Conservation (phyloP, 1,284 basidiomycete species). For the Heterobasidion irregulare region DNA sequence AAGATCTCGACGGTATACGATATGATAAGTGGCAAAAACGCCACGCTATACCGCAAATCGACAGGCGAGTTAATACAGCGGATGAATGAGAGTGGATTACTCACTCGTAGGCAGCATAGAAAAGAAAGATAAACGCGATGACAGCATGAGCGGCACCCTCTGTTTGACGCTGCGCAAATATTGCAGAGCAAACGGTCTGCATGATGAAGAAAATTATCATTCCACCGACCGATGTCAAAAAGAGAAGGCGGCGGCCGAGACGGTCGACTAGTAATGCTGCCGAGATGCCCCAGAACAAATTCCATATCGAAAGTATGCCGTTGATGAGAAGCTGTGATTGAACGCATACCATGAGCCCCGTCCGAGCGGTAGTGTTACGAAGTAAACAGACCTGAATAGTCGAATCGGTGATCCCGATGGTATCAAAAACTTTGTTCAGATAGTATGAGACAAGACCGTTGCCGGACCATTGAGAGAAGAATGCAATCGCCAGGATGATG, state of each 20-base stretch:
- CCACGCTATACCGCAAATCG: constrained; percentile 35
- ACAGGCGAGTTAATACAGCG: neutral
- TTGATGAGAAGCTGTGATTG: constrained; percentile 23
- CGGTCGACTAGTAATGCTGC: constrained; percentile 53
- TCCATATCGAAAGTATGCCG: constrained; percentile 65
- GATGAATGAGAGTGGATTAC: constrained; percentile 13
- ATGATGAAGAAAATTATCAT: constrained; percentile 69
- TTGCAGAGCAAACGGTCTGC: constrained; percentile 68
- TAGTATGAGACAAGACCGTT: constrained; percentile 75
- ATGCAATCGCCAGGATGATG: constrained; percentile 62
- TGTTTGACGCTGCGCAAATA: constrained; percentile 39
- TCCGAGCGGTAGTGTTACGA: neutral
- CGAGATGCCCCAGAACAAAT: constrained; percentile 51
- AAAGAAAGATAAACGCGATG: constrained; percentile 73
- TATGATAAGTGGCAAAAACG: constrained; percentile 68
- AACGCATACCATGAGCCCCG: neutral
- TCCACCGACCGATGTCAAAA: constrained; percentile 51
- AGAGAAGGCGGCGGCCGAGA: constrained; percentile 54
- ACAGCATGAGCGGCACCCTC: constrained; percentile 50
- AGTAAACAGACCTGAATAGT: constrained; percentile 30
- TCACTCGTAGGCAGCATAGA: constrained; percentile 62
- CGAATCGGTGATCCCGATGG: constrained; percentile 61
- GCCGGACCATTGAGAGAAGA: constrained; percentile 72
- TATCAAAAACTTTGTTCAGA: constrained; percentile 61
- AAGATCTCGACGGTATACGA: constrained; percentile 72